Evolutionary conservation across 495 filamentous ascomycete species (phyloP).

Genomic region (Penicillium odoratum): DNA sequence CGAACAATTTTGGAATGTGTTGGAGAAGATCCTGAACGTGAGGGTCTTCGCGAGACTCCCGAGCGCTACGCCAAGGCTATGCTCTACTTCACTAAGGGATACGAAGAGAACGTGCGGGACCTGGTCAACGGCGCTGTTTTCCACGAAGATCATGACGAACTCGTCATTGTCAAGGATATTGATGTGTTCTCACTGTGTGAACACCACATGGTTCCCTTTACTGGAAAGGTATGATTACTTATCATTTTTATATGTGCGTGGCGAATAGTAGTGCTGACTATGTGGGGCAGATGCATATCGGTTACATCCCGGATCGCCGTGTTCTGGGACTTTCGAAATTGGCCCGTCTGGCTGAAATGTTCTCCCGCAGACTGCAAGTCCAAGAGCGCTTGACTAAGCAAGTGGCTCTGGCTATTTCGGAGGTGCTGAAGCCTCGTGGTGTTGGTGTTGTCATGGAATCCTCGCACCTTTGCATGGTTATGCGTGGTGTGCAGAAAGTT

Average conservation of each 20-base stretch:
- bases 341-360: slow-evolving; percentile 96
- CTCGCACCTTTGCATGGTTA: slow-evolving; percentile 97
- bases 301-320: slow-evolving; percentile 82
- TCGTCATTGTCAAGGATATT: slow-evolving; percentile 97
- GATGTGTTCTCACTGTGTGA: slow-evolving; percentile 95
- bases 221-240: slow-evolving; percentile 67
- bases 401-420: slow-evolving; percentile 89
- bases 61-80: slow-evolving; percentile 93
- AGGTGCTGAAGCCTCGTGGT: slow-evolving; percentile 84
- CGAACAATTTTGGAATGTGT: slow-evolving; percentile 92
- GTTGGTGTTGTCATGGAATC: slow-evolving; percentile 98
- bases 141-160: slow-evolving; percentile 93
- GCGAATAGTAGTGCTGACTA: slow-evolving; percentile 19
- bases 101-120: slow-evolving; percentile 91
- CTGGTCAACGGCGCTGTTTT: slow-evolving; percentile 96
- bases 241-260: slow-evolving; percentile 7
- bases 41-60: slow-evolving; percentile 85
- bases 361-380: slow-evolving; percentile 86
- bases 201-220: slow-evolving; percentile 96
- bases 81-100: slow-evolving; percentile 98
- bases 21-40: slow-evolving; percentile 91
- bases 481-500: slow-evolving; percentile 91
- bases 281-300: slow-evolving; percentile 83
- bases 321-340: slow-evolving; percentile 96
- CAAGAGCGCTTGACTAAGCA: slow-evolving; percentile 96